Conservation (phyloP, 352 stramenopile species). For the Phytophthora sp. region DNA sequence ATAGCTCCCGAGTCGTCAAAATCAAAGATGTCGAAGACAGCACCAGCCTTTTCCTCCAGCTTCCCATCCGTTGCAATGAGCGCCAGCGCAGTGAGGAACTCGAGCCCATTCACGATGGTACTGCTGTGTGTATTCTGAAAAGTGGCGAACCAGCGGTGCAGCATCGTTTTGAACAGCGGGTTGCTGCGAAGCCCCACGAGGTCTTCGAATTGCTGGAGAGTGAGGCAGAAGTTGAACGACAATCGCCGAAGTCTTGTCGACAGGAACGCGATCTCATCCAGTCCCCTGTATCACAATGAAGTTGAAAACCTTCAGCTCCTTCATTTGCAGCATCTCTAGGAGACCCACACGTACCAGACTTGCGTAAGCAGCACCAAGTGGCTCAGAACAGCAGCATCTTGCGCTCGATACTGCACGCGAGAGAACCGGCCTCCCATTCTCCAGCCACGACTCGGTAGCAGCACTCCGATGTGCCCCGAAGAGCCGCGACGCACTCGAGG, state of each 20-base stretch:
- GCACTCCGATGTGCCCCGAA: too few species aligned
- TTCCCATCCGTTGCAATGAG: slow-evolving; percentile 57
- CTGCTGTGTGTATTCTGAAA: slow-evolving; percentile 75
- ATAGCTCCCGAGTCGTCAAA: slow-evolving; percentile 72
- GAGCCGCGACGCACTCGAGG: slow-evolving; percentile 14
- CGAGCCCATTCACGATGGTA: slow-evolving; percentile 69
- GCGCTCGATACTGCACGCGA: slow-evolving; percentile 75
- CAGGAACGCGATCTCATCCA: slow-evolving; percentile 64
- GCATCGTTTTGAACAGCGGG: slow-evolving; percentile 58
- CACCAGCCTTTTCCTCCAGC: slow-evolving; percentile 58
- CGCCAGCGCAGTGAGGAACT: slow-evolving; percentile 67
- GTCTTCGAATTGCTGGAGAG: slow-evolving; percentile 67
- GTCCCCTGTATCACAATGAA: too few species aligned
- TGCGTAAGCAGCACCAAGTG: slow-evolving; percentile 73
- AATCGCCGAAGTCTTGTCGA: slow-evolving; percentile 56
- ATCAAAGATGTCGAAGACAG: slow-evolving; percentile 81
- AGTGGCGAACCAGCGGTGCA: slow-evolving; percentile 63
- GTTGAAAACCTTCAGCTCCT: too few species aligned
- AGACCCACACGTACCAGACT: slow-evolving; percentile 47
- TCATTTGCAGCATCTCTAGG: too few species aligned
- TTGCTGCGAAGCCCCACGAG: slow-evolving; percentile 64
- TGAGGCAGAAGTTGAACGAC: slow-evolving; percentile 84
- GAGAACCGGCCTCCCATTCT: slow-evolving; percentile 75
- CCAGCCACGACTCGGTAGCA: background rate
- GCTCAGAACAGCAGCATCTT: slow-evolving; percentile 64